Evolutionary conservation across 2,329 filamentous ascomycete genomes (phyloP).

Genomic region (Nemania sp.): DNA sequence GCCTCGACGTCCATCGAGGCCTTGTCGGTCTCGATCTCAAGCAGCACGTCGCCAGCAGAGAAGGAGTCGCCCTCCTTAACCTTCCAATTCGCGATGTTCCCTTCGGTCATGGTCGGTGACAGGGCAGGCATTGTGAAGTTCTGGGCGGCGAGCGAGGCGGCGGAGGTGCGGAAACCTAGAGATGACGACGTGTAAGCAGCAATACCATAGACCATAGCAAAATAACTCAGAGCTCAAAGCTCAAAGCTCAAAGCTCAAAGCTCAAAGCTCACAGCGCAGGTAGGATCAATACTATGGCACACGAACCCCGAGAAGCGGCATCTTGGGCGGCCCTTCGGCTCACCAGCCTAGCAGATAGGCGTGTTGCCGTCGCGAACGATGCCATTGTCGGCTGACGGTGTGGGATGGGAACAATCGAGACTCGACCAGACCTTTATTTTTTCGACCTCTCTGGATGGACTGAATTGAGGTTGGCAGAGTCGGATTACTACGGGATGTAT

Average conservation of each 20-base stretch:
- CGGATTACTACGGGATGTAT: constrained; percentile 16
- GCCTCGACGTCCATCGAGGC: constrained; percentile 94
- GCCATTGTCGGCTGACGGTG: constrained; percentile 57
- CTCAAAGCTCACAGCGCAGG: not conserved
- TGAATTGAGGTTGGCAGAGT: constrained; percentile 9
- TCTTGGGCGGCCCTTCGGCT: constrained; percentile 58
- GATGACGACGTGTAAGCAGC: constrained; percentile 9
- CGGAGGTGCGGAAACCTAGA: constrained; percentile 67
- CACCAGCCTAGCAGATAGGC: constrained; percentile 64
- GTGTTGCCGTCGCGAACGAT: constrained; percentile 67
- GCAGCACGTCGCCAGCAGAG: constrained; percentile 79
- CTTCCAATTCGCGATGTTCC: constrained; percentile 83
- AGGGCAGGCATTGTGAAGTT: constrained; percentile 92
- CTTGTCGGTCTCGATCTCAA: constrained; percentile 94
- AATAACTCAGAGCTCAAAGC: not conserved
- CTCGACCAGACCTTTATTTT: constrained; percentile 40
- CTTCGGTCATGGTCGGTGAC: constrained; percentile 92
- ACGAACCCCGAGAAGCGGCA: constrained; percentile 62
- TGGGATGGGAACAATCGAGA: constrained; percentile 27
- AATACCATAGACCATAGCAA: constrained; percentile 1
- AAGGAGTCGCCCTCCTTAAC: constrained; percentile 87
- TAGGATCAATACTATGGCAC: constrained; percentile 6
- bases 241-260: not conserved
- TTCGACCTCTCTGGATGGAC: constrained; percentile 14
- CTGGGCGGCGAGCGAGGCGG: constrained; percentile 71